phyloP scores from a whole-genome alignment of 1,284 basidiomycete species.

The Trametes polyzona region DNA sequence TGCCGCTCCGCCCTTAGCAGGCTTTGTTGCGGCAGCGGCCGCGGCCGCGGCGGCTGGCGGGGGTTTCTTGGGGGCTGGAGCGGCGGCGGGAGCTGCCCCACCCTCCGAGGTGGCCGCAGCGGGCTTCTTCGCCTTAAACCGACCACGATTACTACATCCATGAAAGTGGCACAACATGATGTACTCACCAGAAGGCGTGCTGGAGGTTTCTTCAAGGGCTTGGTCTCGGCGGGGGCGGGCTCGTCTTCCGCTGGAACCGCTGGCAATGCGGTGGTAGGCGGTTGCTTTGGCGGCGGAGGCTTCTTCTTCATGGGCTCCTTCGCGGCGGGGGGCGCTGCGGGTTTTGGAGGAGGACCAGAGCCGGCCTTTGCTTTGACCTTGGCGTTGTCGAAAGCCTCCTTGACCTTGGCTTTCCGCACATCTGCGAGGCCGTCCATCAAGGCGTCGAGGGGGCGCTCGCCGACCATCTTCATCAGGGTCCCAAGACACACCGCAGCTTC shows the following conservation, averaged over 20 bases:
- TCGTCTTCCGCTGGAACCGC: slow-evolving; percentile 29
- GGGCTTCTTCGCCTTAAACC: slow-evolving; percentile 56
- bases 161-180: background rate
- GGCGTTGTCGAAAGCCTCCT: slow-evolving; percentile 90
- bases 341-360: slow-evolving; percentile 50
- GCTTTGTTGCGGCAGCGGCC: slow-evolving; percentile 43
- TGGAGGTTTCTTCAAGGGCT: slow-evolving; percentile 52
- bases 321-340: slow-evolving; percentile 42
- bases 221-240: slow-evolving; percentile 45
- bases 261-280: slow-evolving; percentile 37
- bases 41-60: slow-evolving; percentile 42
- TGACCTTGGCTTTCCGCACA: slow-evolving; percentile 91
- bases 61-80: slow-evolving; percentile 49
- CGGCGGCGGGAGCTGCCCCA: slow-evolving; percentile 33
- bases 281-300: slow-evolving; percentile 39
- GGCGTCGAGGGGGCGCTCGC: slow-evolving; percentile 90
- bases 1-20: slow-evolving; percentile 54
- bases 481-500: slow-evolving; percentile 90
- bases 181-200: slow-evolving; percentile 50
- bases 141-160: background rate
- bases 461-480: slow-evolving; percentile 96
- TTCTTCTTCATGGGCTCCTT: slow-evolving; percentile 55
- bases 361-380: slow-evolving; percentile 85
- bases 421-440: slow-evolving; percentile 89
- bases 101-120: slow-evolving; percentile 35